Conservation (phyloP, 331 rosid species). For the Rhamnella rubrinervis region DNA sequence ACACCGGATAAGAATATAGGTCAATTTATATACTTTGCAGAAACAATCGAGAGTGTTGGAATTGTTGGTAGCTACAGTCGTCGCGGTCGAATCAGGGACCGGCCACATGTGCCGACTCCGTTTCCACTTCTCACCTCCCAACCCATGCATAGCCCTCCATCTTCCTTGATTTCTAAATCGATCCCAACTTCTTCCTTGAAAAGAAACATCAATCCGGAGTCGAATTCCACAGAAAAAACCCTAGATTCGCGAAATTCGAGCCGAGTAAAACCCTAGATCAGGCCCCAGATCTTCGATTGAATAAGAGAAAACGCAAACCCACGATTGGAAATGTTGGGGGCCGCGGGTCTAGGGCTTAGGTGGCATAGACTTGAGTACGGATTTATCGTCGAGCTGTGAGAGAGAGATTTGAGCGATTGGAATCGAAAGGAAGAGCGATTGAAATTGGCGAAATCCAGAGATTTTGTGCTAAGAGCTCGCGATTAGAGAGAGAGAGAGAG, state of each 20-base stretch:
- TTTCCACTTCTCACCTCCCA: slow-evolving; percentile 78
- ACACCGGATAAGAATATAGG: slow-evolving; percentile 2
- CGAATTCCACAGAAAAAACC: slow-evolving; percentile 51
- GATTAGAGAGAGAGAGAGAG: slow-evolving; percentile 49
- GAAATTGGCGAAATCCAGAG: slow-evolving; percentile 59
- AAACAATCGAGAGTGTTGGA: slow-evolving; percentile 56
- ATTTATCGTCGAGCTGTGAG: slow-evolving; percentile 11
- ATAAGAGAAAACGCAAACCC: slow-evolving; percentile 17
- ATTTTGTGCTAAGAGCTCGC: slow-evolving; percentile 65
- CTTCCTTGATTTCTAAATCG: slow-evolving; percentile 53
- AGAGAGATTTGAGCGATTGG: slow-evolving; percentile 33
- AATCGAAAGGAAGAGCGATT: slow-evolving; percentile 37
- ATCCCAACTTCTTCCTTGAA: slow-evolving; percentile 63
- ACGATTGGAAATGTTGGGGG: slow-evolving; percentile 2
- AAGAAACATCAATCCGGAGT: slow-evolving; percentile 90
- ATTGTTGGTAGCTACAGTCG: slow-evolving; percentile 71
- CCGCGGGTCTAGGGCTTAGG: slow-evolving; percentile 50
- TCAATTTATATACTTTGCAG: slow-evolving; percentile 49
- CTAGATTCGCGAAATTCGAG: slow-evolving; percentile 42
- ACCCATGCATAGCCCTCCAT: slow-evolving; percentile 98
- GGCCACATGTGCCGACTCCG: slow-evolving; percentile 99
- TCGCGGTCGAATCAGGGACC: slow-evolving; percentile 73
- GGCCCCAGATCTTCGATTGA: slow-evolving; percentile 52
- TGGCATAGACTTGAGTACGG: slow-evolving; percentile 10
- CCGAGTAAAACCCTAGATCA: slow-evolving; percentile 49